phyloP scores from a whole-genome alignment of 2,329 filamentous ascomycete species.

The Fonsecaea multimorphosa region DNA sequence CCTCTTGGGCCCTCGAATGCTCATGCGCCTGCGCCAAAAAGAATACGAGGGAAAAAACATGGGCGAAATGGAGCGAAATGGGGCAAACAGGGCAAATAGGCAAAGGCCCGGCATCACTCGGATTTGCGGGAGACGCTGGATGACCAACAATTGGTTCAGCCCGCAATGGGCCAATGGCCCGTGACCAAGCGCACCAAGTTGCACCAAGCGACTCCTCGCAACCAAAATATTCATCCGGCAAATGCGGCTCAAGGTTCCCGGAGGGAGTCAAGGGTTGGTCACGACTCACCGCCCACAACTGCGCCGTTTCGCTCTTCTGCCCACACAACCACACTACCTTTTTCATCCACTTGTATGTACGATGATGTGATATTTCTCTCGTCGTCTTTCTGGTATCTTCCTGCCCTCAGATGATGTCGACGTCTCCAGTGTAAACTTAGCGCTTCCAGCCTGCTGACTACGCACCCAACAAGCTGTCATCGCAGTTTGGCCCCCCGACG shows the following conservation, averaged over 20 bases:
- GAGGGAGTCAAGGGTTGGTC: too few species aligned
- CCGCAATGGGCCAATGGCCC: too few species aligned
- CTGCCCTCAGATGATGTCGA: conserved; percentile 5
- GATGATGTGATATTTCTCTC: conserved; percentile 3
- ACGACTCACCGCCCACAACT: too few species aligned
- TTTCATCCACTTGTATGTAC: neutral
- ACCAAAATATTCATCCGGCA: conserved; percentile 2
- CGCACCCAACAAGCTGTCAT: neutral
- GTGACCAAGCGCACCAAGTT: neutral
- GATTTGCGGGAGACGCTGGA: conserved; percentile 4
- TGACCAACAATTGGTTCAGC: neutral
- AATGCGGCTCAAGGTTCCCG: conserved; percentile 6
- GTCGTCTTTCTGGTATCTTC: neutral
- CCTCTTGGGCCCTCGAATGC: neutral
- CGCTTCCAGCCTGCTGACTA: neutral
- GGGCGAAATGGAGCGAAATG: neutral
- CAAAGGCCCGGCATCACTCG: neutral
- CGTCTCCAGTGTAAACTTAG: neutral
- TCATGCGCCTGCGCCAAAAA: conserved; percentile 2
- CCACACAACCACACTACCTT: neutral
- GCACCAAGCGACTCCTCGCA: neutral
- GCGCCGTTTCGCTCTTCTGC: neutral
- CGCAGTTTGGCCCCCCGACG: neutral
- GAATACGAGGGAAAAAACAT: neutral
- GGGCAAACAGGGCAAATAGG: neutral